These are phyloP conservation scores for Epichloe glyceriae DNA, from an alignment of 2,329 filamentous ascomycete genomes.

Conservation along the genomic window DNA sequence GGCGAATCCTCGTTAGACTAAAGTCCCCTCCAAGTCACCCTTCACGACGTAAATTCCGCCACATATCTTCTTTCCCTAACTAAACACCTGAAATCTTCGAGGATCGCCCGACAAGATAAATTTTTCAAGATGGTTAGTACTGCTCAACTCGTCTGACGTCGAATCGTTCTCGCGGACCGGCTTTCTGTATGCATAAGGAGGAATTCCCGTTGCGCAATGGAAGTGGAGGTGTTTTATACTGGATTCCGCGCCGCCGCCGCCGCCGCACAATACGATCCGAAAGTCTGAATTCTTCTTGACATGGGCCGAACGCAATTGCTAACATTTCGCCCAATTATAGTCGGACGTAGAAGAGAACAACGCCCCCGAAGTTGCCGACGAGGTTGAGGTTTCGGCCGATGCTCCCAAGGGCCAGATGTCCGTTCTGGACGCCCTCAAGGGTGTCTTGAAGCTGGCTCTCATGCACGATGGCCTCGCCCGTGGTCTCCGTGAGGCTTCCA, in stretches of 20 bases:
- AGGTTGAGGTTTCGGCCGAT: slow-evolving; percentile 95
- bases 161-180: background rate
- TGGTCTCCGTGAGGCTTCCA: slow-evolving; percentile 95
- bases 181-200: background rate
- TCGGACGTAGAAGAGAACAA: slow-evolving; percentile 99
- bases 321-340: slow-evolving; percentile 31
- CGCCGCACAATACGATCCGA: background rate
- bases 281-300: background rate
- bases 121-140: slow-evolving; percentile 47
- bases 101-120: slow-evolving; percentile 50
- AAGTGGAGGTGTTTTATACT: background rate
- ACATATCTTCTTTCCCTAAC: slow-evolving; percentile 15
- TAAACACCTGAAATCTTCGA: slow-evolving; percentile 42
- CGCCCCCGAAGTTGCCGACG: slow-evolving; percentile 68
- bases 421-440: slow-evolving; percentile 96
- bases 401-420: slow-evolving; percentile 90
- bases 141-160: background rate
- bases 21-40: slow-evolving; percentile 17
- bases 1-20: slow-evolving; percentile 23
- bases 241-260: background rate
- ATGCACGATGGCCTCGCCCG: slow-evolving; percentile 99
- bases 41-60: slow-evolving; percentile 17
- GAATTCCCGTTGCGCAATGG: background rate
- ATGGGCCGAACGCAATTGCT: slow-evolving; percentile 1
- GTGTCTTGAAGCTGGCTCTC: slow-evolving; percentile 93